These are phyloP conservation scores for Fusarium tjaetaba DNA, from an alignment of 2,329 filamentous ascomycete species.

Conservation along the genomic window DNA sequence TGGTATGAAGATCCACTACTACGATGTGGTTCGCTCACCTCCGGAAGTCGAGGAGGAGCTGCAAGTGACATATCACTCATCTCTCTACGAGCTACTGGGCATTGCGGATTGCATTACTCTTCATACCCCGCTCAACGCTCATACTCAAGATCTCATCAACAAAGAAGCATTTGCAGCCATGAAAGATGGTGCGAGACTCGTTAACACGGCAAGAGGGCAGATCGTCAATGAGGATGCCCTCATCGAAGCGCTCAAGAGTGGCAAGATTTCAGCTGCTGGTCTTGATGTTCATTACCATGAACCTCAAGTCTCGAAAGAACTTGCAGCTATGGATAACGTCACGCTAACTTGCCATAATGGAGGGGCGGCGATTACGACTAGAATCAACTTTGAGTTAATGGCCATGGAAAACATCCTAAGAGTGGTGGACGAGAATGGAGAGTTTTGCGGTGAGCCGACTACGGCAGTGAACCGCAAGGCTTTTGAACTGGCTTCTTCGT, in stretches of 20 bases:
- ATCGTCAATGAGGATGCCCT: slow-evolving; percentile 63
- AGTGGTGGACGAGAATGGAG: slow-evolving; percentile 39
- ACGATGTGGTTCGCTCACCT: slow-evolving; percentile 52
- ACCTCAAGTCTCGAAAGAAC: slow-evolving; percentile 54
- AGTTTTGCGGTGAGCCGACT: slow-evolving; percentile 20
- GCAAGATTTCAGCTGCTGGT: slow-evolving; percentile 57
- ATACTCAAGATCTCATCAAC: slow-evolving; percentile 30
- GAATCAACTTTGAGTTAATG: slow-evolving; percentile 53
- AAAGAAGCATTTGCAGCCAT: slow-evolving; percentile 46
- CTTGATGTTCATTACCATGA: slow-evolving; percentile 66
- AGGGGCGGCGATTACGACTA: slow-evolving; percentile 50
- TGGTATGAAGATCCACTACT: slow-evolving; percentile 65
- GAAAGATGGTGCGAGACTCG: slow-evolving; percentile 58
- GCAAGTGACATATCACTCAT: slow-evolving; percentile 44
- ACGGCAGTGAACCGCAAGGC: slow-evolving; percentile 22
- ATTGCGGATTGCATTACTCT: slow-evolving; percentile 49
- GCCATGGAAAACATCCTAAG: slow-evolving; percentile 31
- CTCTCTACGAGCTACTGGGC: slow-evolving; percentile 40
- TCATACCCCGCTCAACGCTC: slow-evolving; percentile 44
- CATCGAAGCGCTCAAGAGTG: slow-evolving; percentile 56
- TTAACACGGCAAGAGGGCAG: slow-evolving; percentile 64
- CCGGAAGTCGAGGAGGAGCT: slow-evolving; percentile 45
- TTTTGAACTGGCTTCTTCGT: not conserved
- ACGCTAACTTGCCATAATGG: slow-evolving; percentile 52
- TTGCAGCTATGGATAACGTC: slow-evolving; percentile 53